phyloP scores from a whole-genome alignment of 768 basidiomycete genomes.

The Collybiopsis confluens region DNA sequence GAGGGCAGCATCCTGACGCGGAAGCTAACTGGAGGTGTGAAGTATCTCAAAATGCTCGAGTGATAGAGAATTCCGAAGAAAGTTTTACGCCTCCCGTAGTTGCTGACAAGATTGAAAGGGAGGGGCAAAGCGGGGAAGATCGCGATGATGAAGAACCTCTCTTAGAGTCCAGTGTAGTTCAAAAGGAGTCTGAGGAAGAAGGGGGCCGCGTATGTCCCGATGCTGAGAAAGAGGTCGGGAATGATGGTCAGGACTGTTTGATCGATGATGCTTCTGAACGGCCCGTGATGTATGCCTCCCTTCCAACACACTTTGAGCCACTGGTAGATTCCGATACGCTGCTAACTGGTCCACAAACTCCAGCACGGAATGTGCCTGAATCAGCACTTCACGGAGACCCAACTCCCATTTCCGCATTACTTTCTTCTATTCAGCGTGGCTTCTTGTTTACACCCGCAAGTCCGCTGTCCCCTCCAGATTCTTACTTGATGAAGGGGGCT shows the following conservation, averaged over 20 bases:
- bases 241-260: no score
- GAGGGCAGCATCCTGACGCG: neutral
- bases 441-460: slow-evolving; percentile 41
- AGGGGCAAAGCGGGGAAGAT: neutral
- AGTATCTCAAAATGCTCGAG: neutral
- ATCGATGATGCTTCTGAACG: neutral
- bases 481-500: slow-evolving; percentile 20
- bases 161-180: neutral
- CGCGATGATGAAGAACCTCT: neutral
- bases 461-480: slow-evolving; percentile 37
- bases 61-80: neutral
- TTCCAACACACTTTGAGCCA: neutral
- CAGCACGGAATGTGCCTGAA: neutral
- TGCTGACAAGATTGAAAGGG: neutral
- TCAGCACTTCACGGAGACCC: neutral
- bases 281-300: neutral
- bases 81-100: neutral
- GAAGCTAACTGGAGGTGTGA: neutral
- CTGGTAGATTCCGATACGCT: neutral
- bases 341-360: neutral
- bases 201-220: no score
- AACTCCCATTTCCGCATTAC: slow-evolving; percentile 43
- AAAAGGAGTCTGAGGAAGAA: neutral
- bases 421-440: slow-evolving; percentile 39
- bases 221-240: no score